A percentile compares a stretch with the other conserved stretches of the same genome.
Conservation (phyloP, 75 land plant genomes). For the Picea sitchensis region DNA sequence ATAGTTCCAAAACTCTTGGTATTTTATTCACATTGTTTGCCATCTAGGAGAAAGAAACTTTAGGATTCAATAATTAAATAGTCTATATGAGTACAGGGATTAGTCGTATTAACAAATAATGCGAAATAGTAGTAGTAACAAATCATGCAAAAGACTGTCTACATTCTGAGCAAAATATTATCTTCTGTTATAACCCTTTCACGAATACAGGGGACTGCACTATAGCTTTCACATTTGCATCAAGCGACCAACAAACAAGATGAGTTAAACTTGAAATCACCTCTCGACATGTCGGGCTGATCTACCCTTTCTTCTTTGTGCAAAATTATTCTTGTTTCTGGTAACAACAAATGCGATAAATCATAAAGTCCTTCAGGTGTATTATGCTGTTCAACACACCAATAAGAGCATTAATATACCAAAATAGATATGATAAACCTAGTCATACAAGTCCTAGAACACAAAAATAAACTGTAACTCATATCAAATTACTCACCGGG, state of each 20-base stretch:
- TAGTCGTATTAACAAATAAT: slow-evolving; percentile 4
- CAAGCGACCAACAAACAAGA: background rate
- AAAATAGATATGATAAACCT: background rate
- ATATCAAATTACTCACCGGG: background rate
- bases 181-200: slow-evolving; percentile 1
- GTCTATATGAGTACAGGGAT: background rate
- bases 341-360: background rate
- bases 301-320: background rate
- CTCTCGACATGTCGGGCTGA: background rate
- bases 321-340: background rate
- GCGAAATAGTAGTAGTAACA: background rate
- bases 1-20: background rate
- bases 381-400: background rate
- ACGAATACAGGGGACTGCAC: background rate
- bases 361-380: background rate
- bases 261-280: background rate
- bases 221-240: background rate
- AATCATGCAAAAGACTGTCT: background rate
- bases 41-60: background rate
- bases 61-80: background rate
- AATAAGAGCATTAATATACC: background rate
- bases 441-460: background rate
- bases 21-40: background rate
- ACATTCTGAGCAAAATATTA: background rate
- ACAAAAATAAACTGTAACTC: background rate